These are phyloP conservation scores for Uncinocarpus reesii DNA, from an alignment of 2,329 filamentous ascomycete genomes.

Conservation along the genomic window DNA sequence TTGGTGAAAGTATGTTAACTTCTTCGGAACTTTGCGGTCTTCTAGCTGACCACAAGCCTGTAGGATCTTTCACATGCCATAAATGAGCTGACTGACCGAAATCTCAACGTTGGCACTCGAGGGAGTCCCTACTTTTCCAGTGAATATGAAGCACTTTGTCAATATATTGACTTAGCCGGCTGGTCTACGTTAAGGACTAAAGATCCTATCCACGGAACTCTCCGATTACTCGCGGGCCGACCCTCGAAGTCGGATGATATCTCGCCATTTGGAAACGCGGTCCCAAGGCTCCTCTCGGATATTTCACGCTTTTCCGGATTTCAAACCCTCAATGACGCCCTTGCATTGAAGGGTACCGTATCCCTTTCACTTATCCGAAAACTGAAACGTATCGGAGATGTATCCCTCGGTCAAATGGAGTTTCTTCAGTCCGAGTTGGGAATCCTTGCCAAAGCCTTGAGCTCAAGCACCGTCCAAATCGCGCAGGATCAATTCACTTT, in stretches of 20 bases:
- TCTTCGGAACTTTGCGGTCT: not conserved
- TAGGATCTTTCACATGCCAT: slow-evolving; percentile 33
- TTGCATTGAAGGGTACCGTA: slow-evolving; percentile 42
- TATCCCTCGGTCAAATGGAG: slow-evolving; percentile 51
- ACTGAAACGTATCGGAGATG: slow-evolving; percentile 43
- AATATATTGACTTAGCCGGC: slow-evolving; percentile 34
- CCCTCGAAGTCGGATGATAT: slow-evolving; percentile 27
- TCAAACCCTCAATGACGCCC: slow-evolving; percentile 25
- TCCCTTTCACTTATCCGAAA: slow-evolving; percentile 47
- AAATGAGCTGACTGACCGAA: slow-evolving; percentile 26
- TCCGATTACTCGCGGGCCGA: slow-evolving; percentile 33
- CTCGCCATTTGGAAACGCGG: slow-evolving; percentile 26
- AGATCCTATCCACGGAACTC: slow-evolving; percentile 22
- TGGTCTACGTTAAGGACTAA: slow-evolving; percentile 14
- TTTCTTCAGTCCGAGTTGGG: slow-evolving; percentile 57
- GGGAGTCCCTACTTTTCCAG: slow-evolving; percentile 35
- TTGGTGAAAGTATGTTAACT: slow-evolving; percentile 25
- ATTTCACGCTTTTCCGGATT: slow-evolving; percentile 31
- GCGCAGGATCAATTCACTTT: slow-evolving; percentile 42
- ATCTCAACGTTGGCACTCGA: slow-evolving; percentile 23
- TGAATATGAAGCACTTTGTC: slow-evolving; percentile 41
- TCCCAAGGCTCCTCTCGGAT: slow-evolving; percentile 30
- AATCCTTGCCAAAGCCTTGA: slow-evolving; percentile 47
- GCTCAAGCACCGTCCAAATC: slow-evolving; percentile 42
- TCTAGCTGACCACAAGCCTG: slow-evolving; percentile 14